Evolutionary conservation across 495 filamentous ascomycete genomes (phyloP).

Genomic region (Platismatia glauca): DNA sequence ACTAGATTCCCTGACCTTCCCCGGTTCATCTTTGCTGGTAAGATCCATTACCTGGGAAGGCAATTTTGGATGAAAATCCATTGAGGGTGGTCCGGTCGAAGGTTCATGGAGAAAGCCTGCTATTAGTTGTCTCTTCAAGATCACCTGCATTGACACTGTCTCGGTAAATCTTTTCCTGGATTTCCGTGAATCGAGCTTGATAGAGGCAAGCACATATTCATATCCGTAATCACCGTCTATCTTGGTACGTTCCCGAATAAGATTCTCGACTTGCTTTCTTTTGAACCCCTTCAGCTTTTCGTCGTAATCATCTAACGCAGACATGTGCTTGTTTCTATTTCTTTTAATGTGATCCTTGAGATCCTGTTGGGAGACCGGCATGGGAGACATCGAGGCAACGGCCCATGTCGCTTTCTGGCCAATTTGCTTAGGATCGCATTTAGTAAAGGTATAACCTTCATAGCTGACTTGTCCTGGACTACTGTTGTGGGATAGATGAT

Average conservation of each 20-base stretch:
- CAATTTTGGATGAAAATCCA: not conserved
- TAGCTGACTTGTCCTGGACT: not conserved
- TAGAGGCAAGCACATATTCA: constrained; percentile 3
- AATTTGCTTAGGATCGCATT: not conserved
- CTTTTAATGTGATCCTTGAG: not conserved
- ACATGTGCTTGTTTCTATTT: not conserved
- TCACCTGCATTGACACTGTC: constrained; percentile 2
- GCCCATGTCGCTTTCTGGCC: constrained; percentile 6
- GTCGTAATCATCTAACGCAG: not conserved
- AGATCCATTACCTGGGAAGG: not conserved
- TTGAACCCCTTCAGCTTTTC: constrained; percentile 4
- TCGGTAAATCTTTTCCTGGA: not conserved
- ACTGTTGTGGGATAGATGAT: not conserved
- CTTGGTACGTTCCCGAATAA: not conserved
- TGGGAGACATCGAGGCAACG: not conserved
- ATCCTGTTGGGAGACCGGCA: not conserved
- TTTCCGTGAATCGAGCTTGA: constrained; percentile 2
- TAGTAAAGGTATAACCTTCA: constrained; percentile 6
- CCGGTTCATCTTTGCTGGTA: not conserved
- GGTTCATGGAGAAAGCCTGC: not conserved
- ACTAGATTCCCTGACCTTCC: not conserved
- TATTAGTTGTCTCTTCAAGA: not conserved
- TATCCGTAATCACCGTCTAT: constrained; percentile 2
- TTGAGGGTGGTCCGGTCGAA: not conserved
- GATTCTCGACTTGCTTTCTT: constrained; percentile 3